A percentile compares a stretch with the other conserved stretches of the same genome.
These are phyloP conservation scores for Auricularia cornea DNA, from an alignment of 768 basidiomycete species.

Conservation along the genomic window DNA sequence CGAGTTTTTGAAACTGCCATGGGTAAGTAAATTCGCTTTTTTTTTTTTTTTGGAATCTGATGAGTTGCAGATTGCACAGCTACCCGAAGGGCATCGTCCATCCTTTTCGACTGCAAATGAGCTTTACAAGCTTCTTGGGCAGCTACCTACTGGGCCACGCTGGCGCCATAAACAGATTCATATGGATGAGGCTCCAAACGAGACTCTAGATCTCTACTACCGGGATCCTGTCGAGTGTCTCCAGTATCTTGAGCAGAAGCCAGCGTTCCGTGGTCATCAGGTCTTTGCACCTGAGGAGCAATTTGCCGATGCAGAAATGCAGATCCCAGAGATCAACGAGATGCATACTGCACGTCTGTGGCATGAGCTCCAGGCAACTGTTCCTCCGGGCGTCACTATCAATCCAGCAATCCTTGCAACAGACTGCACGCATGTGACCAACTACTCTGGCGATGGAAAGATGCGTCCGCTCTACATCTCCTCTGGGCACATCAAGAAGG, in stretches of 20 bases:
- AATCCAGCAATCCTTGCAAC: neutral
- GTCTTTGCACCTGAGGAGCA: neutral
- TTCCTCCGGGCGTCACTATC: neutral
- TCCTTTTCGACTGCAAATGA: neutral
- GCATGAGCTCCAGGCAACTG: neutral
- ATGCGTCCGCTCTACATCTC: neutral
- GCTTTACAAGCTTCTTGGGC: neutral
- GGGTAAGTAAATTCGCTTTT: neutral
- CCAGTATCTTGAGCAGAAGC: neutral
- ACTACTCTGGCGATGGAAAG: neutral
- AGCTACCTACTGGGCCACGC: neutral
- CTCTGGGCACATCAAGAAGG: neutral
- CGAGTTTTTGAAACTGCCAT: slow-evolving; percentile 22
- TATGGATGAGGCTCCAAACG: neutral
- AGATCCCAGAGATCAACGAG: neutral
- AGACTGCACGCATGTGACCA: neutral
- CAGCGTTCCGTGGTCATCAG: slow-evolving; percentile 1
- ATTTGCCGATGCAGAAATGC: neutral
- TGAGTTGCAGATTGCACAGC: neutral
- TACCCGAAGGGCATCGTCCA: neutral
- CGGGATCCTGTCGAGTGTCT: slow-evolving; percentile 6
- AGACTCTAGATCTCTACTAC: neutral
- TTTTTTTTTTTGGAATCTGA: too few species aligned
- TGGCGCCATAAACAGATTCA: neutral
- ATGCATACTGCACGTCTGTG: slow-evolving; percentile 1